Evolutionary conservation across 345 rosid genomes (phyloP), one percentile per base, ranked within the genome.

Genomic region (Boechera divaricarpa): DNA sequence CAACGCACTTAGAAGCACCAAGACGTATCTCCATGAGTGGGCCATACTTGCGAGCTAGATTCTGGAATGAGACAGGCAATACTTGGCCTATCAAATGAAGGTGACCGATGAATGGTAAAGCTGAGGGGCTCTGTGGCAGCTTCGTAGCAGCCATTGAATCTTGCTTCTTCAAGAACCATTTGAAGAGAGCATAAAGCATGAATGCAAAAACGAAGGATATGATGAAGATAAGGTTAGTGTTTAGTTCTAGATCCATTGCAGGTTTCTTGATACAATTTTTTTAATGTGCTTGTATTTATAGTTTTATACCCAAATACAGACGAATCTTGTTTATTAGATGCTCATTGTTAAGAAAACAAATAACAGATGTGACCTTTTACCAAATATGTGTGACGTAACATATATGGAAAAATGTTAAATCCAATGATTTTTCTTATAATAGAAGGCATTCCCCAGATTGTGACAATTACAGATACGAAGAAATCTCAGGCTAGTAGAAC

Each of bases 51-150:
- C 75, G 63, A 35, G 63, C 61, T 39, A 88, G 73, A 5, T 53
- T 53, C 55, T 76, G 60, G n/a, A 88, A 56, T 16, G 89, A 62
- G 4, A 47, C 73, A 26, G 83, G 72, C 54, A 86, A 69, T 18
- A 85, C 82, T 39, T 74, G 49, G 69, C 71, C 81, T 49, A 88
- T 47, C 67, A 82, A 82, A 75, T 85, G 83, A 29, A 88, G 82
- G 71, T 83, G 90, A 55, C 90, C 90, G 28, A 85, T 68, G 54
- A 88, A 35, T 36, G 90, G 92, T 71, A 86, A 83, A 72, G 84
- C 58, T 10, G 64, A 33, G 24, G 89, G 92, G 71, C 82, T 69
- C 10, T 81, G 87, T 18, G 90, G 89, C 11, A 77, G 71, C 42
- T 66, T 66, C 3, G n/a, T 51, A 57, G 61, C 47, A 57, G 73